Base-by-base conservation (phyloP, 2,329 filamentous ascomycete genomes). In the Sclerotinia glacialis region DNA sequence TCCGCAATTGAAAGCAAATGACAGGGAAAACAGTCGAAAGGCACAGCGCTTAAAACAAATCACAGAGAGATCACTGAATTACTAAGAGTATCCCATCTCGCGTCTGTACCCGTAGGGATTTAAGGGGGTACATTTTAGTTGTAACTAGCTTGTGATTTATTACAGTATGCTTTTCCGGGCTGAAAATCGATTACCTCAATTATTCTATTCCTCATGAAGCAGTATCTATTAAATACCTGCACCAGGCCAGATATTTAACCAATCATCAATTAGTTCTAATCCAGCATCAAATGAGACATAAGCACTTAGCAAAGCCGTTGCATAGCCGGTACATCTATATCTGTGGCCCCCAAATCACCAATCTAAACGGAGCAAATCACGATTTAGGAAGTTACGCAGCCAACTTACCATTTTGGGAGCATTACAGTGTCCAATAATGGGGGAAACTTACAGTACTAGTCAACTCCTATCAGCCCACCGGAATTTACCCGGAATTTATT, bases 1-100 rank as follows among this genome's bases (percentile, higher is more conserved):
- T 58, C 54, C 54, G 28, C 42, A 59, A 58, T 58, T 58, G 23
- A 44, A 58, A 31, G 18, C 8, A 56, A 28, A 42, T 56, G 23
- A 44, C 26, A n/a, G 16, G 44, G 40, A 58, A 46, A 21, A 40
- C 26, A 31, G 21, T 23, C 11, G 12, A 59, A 42, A 59, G 26
- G 56, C 56, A 59, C 26, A 23, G 56, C 56, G 42, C 56, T 47
- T 59, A 34, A 46, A 54, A 31, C 5, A 47, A 34, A 34, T 23
- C 34, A 47, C 26, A 34, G n/a, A 9, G 26, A 31, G 26, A 58
- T 58, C 23, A 58, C 21, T 42, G 37, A 26, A 42, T 28, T 16
- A 9, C 5, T 26, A 44, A 21, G 4, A 58, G 26, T n/a, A 46
- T 31, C 34, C 11, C 18, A 47, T 28, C 26, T 34, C 42, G 42